Evolutionary conservation across 805 yeast species (phyloP).

Genomic region (Candida silvatica): DNA sequence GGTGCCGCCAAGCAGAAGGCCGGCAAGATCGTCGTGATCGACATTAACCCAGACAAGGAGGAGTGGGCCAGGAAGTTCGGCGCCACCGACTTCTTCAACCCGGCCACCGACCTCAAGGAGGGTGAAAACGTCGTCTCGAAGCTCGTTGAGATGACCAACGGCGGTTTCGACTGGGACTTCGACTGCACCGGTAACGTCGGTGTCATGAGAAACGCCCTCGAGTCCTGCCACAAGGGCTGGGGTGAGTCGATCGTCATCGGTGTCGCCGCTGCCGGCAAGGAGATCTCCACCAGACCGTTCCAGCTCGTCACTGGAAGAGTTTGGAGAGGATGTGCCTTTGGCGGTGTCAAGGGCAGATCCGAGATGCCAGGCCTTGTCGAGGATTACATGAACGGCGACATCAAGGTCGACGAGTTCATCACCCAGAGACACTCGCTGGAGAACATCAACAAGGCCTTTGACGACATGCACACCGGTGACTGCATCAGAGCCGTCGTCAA

Average conservation of each 20-base stretch:
- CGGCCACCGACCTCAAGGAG: constrained; percentile 55
- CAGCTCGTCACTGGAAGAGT: constrained; percentile 98
- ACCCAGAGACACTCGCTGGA: constrained; percentile 79
- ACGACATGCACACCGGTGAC: constrained; percentile 89
- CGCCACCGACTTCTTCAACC: constrained; percentile 92
- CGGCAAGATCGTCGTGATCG: constrained; percentile 73
- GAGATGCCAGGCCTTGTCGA: constrained; percentile 89
- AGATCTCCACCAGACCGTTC: constrained; percentile 95
- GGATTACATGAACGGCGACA: constrained; percentile 69
- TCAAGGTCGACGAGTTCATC: constrained; percentile 91
- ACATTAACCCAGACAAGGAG: constrained; percentile 76
- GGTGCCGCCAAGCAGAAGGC: constrained; percentile 88
- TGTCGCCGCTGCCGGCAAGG: constrained; percentile 98
- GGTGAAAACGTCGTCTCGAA: constrained; percentile 75
- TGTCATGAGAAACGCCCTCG: constrained; percentile 95
- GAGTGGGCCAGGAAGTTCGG: constrained; percentile 86
- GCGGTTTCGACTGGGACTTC: constrained; percentile 93
- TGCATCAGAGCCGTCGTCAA: constrained; percentile 82
- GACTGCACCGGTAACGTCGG: constrained; percentile 96
- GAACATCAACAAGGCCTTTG: constrained; percentile 82
- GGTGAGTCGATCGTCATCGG: constrained; percentile 94
- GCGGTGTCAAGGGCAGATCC: constrained; percentile 96
- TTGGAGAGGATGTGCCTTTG: constrained; percentile 99
- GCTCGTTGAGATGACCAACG: constrained; percentile 85
- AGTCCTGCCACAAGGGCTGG: constrained; percentile 99